These are phyloP conservation scores for Debaryomycetaceae sp. DNA, from an alignment of 1,139 yeast species.

Conservation along the genomic window DNA sequence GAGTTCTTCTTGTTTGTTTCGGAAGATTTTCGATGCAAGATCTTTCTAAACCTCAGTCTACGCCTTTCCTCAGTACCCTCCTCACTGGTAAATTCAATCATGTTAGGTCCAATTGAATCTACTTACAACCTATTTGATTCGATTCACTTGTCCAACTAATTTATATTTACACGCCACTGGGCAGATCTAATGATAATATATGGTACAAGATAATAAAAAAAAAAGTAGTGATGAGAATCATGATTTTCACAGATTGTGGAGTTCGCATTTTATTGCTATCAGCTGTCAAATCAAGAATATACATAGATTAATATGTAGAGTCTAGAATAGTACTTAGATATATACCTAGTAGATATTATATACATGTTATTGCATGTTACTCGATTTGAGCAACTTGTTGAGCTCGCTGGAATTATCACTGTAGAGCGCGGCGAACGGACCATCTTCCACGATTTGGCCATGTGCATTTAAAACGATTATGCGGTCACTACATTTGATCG, in stretches of 20 bases:
- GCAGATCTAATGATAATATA: neutral
- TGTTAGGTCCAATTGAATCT: neutral
- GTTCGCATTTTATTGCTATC: neutral
- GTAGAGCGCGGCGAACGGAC: conserved; percentile 63
- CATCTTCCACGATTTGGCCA: conserved; percentile 86
- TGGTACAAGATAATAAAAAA: neutral
- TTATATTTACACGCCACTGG: neutral
- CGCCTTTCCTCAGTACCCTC: neutral
- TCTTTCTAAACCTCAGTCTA: neutral
- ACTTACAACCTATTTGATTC: neutral
- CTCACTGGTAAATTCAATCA: neutral
- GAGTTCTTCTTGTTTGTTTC: neutral
- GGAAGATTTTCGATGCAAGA: neutral
- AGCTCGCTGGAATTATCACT: conserved; percentile 63
- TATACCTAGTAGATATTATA: too few relatives aligned
- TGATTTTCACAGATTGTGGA: neutral
- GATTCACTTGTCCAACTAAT: neutral
- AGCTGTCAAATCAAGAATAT: neutral
- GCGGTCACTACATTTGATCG: conserved; percentile 80
- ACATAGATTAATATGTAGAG: too few relatives aligned
- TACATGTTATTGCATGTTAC: neutral
- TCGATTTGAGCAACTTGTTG: conserved; percentile 53
- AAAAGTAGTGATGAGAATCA: neutral
- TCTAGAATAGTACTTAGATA: too few relatives aligned
- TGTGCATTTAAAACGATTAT: conserved; percentile 73